Evolutionary conservation across 352 stramenopile species (phyloP), one percentile per base, ranked within the genome.

Genomic region (Globisporangium barbulae): DNA sequence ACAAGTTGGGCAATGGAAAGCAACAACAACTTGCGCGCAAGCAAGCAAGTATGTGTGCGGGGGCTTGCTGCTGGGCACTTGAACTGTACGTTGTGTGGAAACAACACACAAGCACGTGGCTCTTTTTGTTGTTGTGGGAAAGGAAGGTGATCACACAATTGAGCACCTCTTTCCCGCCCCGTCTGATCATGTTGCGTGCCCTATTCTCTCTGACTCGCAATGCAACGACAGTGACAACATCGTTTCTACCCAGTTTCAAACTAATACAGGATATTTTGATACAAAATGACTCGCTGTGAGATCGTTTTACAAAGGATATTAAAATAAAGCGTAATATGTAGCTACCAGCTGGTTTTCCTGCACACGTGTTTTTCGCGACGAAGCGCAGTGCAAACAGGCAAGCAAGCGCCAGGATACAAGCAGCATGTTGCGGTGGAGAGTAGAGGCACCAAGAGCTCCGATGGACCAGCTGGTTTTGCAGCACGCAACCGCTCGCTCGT

Each of bases 1-100:
- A 54, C 48, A 54, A 54, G 17, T 54, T 54, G 48, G n/a, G 48
- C 48, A 54, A 54, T 54, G 48, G 31, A 37, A n/a, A 21, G 31
- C 31, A 41, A 12, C 12, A 41, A 17, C 50, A n/a, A 33, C 49
- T 37, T 21, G 50, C 28, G 19, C 28, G 28, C 25, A n/a, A 21
- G 48, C 25, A n/a, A 19, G 48, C 13, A 13, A 19, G 12, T 53
- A 8, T 37, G 25, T 39, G 48, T 19, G 48, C 47, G n/a, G 25
- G 25, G 22, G 48, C 33, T 39, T 53, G 22, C 19, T 41, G 10
- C 9, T 54, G 17, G 50, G 15, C 50, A 56, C 41, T 56, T 56
- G 50, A 41, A 56, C 28, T 56, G 50, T 35, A 37, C 15, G 28
- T 41, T 56, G 50, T 41, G 33, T 55, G 49, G 28, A 41, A 35